Base-by-base conservation (phyloP, 257 asterid genomes). In the Rubia yunnanensis region DNA sequence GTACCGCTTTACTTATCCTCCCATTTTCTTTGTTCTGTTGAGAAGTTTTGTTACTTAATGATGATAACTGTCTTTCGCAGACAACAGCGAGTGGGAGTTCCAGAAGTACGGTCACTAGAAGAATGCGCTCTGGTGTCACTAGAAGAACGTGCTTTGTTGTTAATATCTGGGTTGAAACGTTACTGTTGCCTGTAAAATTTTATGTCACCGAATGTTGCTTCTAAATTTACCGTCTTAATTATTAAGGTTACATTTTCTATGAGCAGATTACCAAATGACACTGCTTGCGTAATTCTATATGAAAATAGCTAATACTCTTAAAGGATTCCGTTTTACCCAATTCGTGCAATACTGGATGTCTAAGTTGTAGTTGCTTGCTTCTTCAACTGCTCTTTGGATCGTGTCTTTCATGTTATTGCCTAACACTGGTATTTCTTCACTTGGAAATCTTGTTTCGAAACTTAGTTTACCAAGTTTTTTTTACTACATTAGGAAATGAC, bases 21-120 rank as follows among this genome's bases (percentile, higher is more conserved):
- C 44, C 7, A 1, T 27, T 46, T 64, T 7, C 17, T 10, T 59
- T 26, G 28, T 22, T 57, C 41, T 9, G 10, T 28, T 18, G 13
- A 10, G 23, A 48, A 41, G 28, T 7, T 18, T 28, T 0, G 41
- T 44, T 14, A 32, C 23, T 7, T 5, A 44, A 44, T 44, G 14
- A 58, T 31, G 46, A 54, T 36, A 23, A 46, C 5, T 31, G 20
- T 50, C 39, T 31, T 31, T 22, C 61, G 20, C 97, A 89, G 99
- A 92, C 76, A 89, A 89, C 82, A 89, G 94, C 26, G 99, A 92
- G 76, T 92, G 97, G 99, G 99, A 92, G 87, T 89, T 92, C 77
- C 96, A 87, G 85, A 92, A 89, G 75, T 92, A 92, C 20, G 99
- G 97, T 57, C 99, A 89, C 82, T 92, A 84, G 79, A 44, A 10